Conservation (phyloP, 148 eudicot genomes). For the Dysphania ambrosioides region DNA sequence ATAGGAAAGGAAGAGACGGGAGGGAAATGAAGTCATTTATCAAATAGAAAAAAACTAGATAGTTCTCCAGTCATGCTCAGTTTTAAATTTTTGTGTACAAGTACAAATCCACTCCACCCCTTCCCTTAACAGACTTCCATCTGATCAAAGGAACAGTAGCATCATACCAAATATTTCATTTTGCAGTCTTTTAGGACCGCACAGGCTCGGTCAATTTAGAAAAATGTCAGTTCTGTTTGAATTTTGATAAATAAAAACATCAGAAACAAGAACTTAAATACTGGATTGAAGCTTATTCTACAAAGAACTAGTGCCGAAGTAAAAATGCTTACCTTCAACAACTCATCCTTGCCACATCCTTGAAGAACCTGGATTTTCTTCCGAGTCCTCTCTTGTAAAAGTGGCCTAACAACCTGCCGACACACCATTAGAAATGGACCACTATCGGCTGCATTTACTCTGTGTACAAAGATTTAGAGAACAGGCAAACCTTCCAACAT, state of each 20-base stretch:
- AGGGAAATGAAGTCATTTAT: too few relatives aligned
- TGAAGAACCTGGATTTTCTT: constrained; percentile 88
- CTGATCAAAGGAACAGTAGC: background rate
- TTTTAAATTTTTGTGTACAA: too few relatives aligned
- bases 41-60: too few relatives aligned
- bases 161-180: background rate
- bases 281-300: background rate
- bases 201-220: background rate
- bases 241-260: background rate
- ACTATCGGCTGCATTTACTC: constrained; percentile 1
- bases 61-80: too few relatives aligned
- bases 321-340: constrained; percentile 61
- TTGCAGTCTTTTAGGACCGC: background rate
- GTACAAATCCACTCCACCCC: too few relatives aligned
- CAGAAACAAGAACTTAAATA: background rate
- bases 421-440: constrained; percentile 4
- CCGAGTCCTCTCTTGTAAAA: constrained; percentile 91
- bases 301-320: background rate
- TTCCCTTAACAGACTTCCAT: background rate
- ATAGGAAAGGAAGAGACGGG: too few relatives aligned
- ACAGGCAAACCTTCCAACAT: constrained; percentile 88
- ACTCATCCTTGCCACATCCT: constrained; percentile 84
- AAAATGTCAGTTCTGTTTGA: background rate
- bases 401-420: constrained; percentile 89
- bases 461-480: constrained; percentile 2